Evolutionary conservation across 2,329 filamentous ascomycete genomes (phyloP), one percentile per base, ranked within the genome.

Genomic region (Scorias spongiosa): DNA sequence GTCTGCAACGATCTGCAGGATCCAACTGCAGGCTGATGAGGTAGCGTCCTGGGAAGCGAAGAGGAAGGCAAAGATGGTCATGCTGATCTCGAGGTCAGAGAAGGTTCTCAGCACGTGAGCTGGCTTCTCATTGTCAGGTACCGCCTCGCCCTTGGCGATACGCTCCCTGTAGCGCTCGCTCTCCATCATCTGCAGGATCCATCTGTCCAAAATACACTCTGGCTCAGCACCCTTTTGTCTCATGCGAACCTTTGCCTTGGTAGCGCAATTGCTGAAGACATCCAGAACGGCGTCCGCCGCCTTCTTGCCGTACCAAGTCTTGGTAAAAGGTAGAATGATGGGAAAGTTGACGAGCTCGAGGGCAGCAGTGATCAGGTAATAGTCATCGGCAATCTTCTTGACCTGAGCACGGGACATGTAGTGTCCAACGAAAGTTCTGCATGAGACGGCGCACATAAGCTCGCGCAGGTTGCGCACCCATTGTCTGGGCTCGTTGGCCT

Each of bases 311-410:
- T 93, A 93, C 87, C 87, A 96, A 5, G 87, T 87, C 71, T 87
- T 89, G 61, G 88, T 95, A 71, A 77, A 96, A 34, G 89, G 89
- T 36, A 96, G 66, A 61, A 96, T 95, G 66, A 96, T 83, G 47
- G 91, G 89, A 71, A 96, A 94, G 71, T 96, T 96, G 71, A 98
- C 91, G 40, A 96, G 76, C 66, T 98, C 91, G 53, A 96, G 76
- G 17, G 91, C 91, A 46, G 84, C 89, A 11, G 91, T 96, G 61
- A 96, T 93, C 51, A 89, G 76, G 66, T 93, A 96, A 69, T 94
- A 98, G 66, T 96, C 88, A 64, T 94, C 83, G 48, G 89, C 83
- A 51, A 96, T 91, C 71, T 84, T 88, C 75, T 93, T 89, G 57
- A 96, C 80, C 41, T 83, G 78, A 61, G 86, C 83, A 47, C 94